Conservation (phyloP, 768 basidiomycete genomes). For the Kwoniella pini region DNA sequence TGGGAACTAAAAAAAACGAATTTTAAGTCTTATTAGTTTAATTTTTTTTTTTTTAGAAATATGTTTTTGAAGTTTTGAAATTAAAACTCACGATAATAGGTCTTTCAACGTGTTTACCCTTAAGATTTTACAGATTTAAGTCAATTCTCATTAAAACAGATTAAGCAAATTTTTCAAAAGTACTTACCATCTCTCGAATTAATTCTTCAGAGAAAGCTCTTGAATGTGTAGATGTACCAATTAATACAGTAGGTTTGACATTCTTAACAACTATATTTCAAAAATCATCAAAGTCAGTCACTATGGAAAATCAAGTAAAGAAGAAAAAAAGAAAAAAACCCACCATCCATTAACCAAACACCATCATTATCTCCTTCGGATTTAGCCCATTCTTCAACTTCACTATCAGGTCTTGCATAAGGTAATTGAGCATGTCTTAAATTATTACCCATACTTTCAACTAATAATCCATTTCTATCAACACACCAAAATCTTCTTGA, state of each 20-base stretch:
- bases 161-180: too few relatives aligned
- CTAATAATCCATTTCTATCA: conserved; percentile 69
- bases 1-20: conserved; percentile 39
- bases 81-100: conserved; percentile 70
- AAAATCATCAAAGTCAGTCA: neutral
- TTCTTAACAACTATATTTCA: conserved; percentile 68
- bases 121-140: neutral
- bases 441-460: conserved; percentile 58
- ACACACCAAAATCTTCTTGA: conserved; percentile 72
- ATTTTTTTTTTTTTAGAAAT: too few relatives aligned
- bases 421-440: conserved; percentile 57
- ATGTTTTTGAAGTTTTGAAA: too few relatives aligned
- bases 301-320: too few relatives aligned
- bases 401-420: conserved; percentile 54
- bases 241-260: conserved; percentile 78
- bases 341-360: conserved; percentile 57
- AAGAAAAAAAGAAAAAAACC: too few relatives aligned
- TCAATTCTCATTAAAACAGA: too few relatives aligned
- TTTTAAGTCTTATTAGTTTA: too few relatives aligned
- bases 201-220: conserved; percentile 62
- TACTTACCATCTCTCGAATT: conserved; percentile 58
- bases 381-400: conserved; percentile 50
- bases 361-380: conserved; percentile 44
- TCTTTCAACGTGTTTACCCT: conserved; percentile 62
- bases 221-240: conserved; percentile 76